Base-by-base conservation (phyloP, 164 flowering plant species). In the Stephania japonica region DNA sequence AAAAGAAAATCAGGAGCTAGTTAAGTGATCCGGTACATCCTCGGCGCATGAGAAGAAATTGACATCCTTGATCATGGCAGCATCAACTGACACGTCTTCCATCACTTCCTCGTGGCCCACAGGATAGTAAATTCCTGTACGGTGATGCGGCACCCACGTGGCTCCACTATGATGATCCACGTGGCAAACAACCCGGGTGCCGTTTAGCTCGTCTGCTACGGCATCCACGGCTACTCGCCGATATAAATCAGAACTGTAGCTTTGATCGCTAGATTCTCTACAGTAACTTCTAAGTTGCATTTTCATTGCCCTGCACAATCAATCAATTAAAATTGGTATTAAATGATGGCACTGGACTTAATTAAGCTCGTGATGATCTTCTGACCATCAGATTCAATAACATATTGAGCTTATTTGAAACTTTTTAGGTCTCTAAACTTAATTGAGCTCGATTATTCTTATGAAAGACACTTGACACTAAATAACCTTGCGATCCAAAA, bases 101-200 rank as follows among this genome's bases (percentile, higher is more conserved):
- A 75, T 67, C 70, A 80, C 73, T 12, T 13, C 74, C 65, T 80
- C 82, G 6, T 80, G 80, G 2, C 82, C 82, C 63, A 64, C 24
- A 19, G 80, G 82, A 69, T 77, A 74, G 56, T 77, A 80, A 27
- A 80, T 74, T 41, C 80, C 78, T 0, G 80, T 77, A n/a, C 76
- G 38, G 0, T 43, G 42, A 44, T 77, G 66, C 21, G 82, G 82
- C 43, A 77, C 62, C 82, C 82, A 80, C 24, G 44, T 44, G 32
- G 47, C 27, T 42, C 21, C 38, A 53, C 4, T 64, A 18, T 14
- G 14, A n/a, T 26, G 25, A 0, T 68, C 71, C 66, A 44, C 25
- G 25, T 73, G 63, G 67, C 67, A 18, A 23, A 53, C 65, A 18
- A 9, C 42, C 62, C 44, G 10, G 24, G 26, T 27, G 24, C 19